Conservation (phyloP, 2,329 filamentous ascomycete species). For the Epicoccum sorghinum region DNA sequence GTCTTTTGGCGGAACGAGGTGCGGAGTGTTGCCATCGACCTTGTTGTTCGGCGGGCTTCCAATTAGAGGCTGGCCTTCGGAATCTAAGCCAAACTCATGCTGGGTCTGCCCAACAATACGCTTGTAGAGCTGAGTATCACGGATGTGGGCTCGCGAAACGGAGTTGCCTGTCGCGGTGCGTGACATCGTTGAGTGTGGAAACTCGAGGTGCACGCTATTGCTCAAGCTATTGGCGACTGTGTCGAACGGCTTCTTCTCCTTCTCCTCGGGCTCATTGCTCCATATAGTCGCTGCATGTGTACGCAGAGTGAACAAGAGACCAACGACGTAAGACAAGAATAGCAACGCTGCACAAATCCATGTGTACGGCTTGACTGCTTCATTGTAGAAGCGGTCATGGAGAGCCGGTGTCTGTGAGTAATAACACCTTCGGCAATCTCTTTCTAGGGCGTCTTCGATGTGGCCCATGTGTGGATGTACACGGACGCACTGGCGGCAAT, state of each 20-base stretch:
- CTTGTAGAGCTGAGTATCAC: conserved; percentile 89
- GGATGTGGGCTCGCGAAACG: conserved; percentile 64
- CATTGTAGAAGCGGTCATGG: conserved; percentile 84
- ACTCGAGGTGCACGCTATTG: conserved; percentile 38
- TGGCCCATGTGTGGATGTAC: conserved; percentile 30
- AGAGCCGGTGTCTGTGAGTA: conserved; percentile 87
- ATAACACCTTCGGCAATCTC: conserved; percentile 91
- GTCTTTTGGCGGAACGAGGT: conserved; percentile 46
- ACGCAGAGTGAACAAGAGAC: conserved; percentile 91
- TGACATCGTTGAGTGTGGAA: conserved; percentile 37
- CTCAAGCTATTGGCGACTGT: conserved; percentile 45
- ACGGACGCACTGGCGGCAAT: conserved; percentile 71
- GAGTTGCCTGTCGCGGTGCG: conserved; percentile 40
- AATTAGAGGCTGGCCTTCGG: conserved; percentile 57
- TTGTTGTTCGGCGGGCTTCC: conserved; percentile 35
- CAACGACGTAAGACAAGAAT: conserved; percentile 92
- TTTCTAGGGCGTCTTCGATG: conserved; percentile 55
- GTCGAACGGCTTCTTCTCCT: conserved; percentile 54
- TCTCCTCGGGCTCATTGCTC: conserved; percentile 71
- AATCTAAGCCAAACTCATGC: conserved; percentile 75
- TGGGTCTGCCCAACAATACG: conserved; percentile 90
- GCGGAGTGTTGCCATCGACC: conserved; percentile 38
- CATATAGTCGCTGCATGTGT: conserved; percentile 98
- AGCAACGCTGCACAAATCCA: conserved; percentile 84
- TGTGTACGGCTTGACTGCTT: conserved; percentile 91